phyloP scores from a whole-genome alignment of 768 basidiomycete genomes.

The Leccinum rimulosum region DNA sequence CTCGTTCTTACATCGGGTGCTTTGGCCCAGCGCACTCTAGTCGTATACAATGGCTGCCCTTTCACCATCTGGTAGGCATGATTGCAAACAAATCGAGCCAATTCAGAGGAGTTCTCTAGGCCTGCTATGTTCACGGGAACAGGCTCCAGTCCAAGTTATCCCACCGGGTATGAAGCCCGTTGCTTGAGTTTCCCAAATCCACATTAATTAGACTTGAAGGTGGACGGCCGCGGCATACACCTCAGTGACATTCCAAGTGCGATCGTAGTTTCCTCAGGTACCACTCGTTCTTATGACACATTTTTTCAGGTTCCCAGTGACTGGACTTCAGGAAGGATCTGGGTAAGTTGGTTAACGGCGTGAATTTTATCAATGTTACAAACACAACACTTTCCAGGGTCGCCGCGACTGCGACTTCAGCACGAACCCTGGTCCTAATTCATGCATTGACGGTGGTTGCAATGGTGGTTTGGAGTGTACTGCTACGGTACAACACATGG shows the following conservation, averaged over 20 bases:
- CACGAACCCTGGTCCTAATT: constrained; percentile 47
- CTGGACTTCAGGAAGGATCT: constrained; percentile 64
- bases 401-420: constrained; percentile 64
- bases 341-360: constrained; percentile 38
- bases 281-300: background rate
- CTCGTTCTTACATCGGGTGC: constrained; percentile 30
- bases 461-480: constrained; percentile 66
- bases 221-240: constrained; percentile 33
- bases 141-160: constrained; percentile 42
- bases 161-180: constrained; percentile 41
- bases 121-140: constrained; percentile 61
- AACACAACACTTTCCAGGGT: constrained; percentile 25
- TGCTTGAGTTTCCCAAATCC: background rate
- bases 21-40: constrained; percentile 54
- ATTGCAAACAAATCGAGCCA: background rate
- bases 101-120: constrained; percentile 28
- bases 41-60: constrained; percentile 59
- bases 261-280: background rate
- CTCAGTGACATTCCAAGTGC: constrained; percentile 29
- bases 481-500: constrained; percentile 41
- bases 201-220: constrained; percentile 18
- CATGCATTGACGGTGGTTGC: constrained; percentile 65
- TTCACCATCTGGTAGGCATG: constrained; percentile 61
- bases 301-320: constrained; percentile 49
- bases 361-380: background rate